Conservation (phyloP, 805 yeast species). For the Suhomyces faveliae region DNA sequence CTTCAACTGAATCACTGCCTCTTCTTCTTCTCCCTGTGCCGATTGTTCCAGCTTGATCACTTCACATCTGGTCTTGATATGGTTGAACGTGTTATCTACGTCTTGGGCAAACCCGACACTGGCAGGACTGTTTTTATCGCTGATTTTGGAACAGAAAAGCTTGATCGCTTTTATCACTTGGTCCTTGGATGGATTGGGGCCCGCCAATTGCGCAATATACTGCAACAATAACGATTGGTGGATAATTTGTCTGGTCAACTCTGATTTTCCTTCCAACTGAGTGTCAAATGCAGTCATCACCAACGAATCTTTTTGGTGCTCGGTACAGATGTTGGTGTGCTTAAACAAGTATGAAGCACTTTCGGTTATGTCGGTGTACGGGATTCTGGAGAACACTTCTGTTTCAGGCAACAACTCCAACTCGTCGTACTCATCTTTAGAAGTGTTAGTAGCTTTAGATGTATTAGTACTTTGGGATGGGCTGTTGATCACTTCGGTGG, state of each 20-base stretch:
- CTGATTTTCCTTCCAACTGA: slow-evolving; percentile 61
- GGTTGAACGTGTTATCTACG: slow-evolving; percentile 69
- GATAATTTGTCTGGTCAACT: slow-evolving; percentile 61
- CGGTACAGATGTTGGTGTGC: slow-evolving; percentile 70
- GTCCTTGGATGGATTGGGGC: slow-evolving; percentile 30
- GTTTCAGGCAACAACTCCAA: slow-evolving; percentile 63
- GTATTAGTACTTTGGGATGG: neutral
- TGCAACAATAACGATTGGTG: slow-evolving; percentile 79
- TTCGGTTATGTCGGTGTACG: slow-evolving; percentile 44
- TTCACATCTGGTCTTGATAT: slow-evolving; percentile 73
- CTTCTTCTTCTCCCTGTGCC: slow-evolving; percentile 44
- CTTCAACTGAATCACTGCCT: slow-evolving; percentile 81
- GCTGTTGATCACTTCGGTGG: slow-evolving; percentile 30
- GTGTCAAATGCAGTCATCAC: slow-evolving; percentile 89
- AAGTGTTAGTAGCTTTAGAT: neutral
- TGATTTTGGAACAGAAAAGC: slow-evolving; percentile 65
- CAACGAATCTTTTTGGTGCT: slow-evolving; percentile 86
- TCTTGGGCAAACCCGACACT: slow-evolving; percentile 68
- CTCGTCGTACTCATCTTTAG: slow-evolving; percentile 37
- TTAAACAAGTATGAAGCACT: slow-evolving; percentile 52
- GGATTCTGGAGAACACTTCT: slow-evolving; percentile 58
- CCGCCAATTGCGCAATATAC: slow-evolving; percentile 54
- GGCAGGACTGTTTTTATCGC: slow-evolving; percentile 57
- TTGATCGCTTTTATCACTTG: slow-evolving; percentile 47
- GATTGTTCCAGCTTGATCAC: slow-evolving; percentile 55